Evolutionary conservation across 2,329 filamentous ascomycete species (phyloP).

Genomic region (Colletotrichum aenigma): DNA sequence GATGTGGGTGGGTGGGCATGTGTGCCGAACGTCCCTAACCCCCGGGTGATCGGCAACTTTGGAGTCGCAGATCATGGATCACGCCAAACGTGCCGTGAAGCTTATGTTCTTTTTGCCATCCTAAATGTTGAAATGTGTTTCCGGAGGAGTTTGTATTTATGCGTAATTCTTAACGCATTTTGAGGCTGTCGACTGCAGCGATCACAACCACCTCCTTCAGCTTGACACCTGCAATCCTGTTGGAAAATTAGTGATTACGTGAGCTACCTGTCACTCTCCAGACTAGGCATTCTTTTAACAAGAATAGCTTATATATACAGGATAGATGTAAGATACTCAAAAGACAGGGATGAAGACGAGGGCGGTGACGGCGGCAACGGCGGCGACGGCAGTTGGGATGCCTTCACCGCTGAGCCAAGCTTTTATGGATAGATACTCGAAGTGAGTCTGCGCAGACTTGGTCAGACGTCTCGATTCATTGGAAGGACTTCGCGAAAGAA

Average conservation of each 20-base stretch:
- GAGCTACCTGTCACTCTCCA: rapidly evolving
- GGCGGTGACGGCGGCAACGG: neutral
- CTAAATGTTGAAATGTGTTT: neutral
- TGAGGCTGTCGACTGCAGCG: rapidly evolving
- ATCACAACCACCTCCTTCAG: too few species aligned
- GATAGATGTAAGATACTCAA: rapidly evolving
- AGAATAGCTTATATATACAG: neutral
- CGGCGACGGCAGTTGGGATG: neutral
- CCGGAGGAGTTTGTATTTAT: neutral
- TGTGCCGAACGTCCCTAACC: neutral
- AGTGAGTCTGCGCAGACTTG: neutral
- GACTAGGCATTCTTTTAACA: neutral
- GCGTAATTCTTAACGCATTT: rapidly evolving
- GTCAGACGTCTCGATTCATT: neutral
- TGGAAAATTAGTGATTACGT: too few species aligned
- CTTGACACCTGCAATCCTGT: too few species aligned
- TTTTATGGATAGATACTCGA: rapidly evolving
- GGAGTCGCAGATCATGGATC: neutral
- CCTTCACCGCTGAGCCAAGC: neutral
- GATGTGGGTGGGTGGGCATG: neutral
- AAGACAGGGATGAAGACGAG: rapidly evolving
- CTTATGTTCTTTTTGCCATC: neutral
- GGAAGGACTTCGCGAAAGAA: neutral
- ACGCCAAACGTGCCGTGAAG: neutral
- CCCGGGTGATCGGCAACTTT: neutral